Evolutionary conservation across 208 protist species (phyloP), one percentile per base, ranked within the genome.

Genomic region (Leishmania turanica): DNA sequence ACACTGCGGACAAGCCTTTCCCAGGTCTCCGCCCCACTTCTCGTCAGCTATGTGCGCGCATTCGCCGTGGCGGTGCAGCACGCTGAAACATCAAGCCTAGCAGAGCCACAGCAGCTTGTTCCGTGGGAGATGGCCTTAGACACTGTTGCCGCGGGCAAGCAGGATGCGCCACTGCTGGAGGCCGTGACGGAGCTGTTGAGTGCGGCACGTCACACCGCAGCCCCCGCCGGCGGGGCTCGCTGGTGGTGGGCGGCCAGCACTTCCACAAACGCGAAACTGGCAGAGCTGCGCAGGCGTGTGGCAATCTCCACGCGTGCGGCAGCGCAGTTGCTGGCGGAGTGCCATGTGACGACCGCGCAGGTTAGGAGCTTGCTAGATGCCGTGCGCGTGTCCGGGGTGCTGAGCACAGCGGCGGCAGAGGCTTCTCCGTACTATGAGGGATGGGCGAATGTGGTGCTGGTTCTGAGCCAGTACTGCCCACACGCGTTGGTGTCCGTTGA

Each of bases 51-150:
- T 58, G 77, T 85, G 49, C 54, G 65, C 9, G 77, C 73, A 54
- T 85, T 76, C 72, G 72, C 53, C 13, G 31, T 66, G 49, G 82
- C 82, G 6, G 19, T 82, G 24, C 66, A 78, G 37, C 47, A 15
- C 5, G 51, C 58, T 60, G 53, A 34, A 15, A 42, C 71, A 1
- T 45, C 70, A 58, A 53, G 62, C 49, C 53, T 8, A 17, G 27
- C 24, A 19, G 60, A 37, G 34, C 58, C 70, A 21, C 64, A 64
- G 77, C 17, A 65, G 64, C 64, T 85, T 42, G 73, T 85, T 45
- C 82, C 82, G 53, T 85, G 77, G 77, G 82, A 85, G 64, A 64
- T 79, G 7, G 82, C 82, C 40, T 21, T 85, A 40, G 78, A 85
- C 54, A 70, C 65, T n/a, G 64, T 72, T 79, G 40, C 76, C 2